Base-by-base conservation (phyloP, 1,139 yeast genomes). In the Geotrichum restrictum region DNA sequence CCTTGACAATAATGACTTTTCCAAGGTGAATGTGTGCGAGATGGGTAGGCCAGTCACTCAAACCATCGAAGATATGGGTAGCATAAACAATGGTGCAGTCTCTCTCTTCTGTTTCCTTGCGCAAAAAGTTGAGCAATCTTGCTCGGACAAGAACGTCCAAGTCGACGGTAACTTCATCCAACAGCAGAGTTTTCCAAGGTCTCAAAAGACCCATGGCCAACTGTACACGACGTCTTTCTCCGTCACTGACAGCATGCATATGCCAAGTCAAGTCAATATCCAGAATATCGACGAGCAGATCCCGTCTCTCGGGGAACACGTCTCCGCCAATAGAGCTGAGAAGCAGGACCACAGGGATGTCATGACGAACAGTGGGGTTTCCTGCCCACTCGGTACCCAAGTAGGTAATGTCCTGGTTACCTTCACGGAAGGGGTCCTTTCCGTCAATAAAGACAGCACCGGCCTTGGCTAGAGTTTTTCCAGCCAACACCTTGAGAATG, bases 321-420 rank as follows among this genome's bases (percentile, higher is more conserved):
- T 82, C 83, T 7, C 96, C 95, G 0, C 98, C 98, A 56, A 93
- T 81, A 19, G 95, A 84, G 18, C 85, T 78, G 44, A 93, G 77
- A 57, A 93, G 74, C 43, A 86, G 79, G 27, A 83, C 77, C 6
- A 93, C 97, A 0, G 95, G 88, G 54, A 93, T 87, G 66, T 93
- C 98, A 59, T 96, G 75, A 62, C 91, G 83, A 2, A 91, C 94
- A 47, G 89, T 82, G 19, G 91, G 88, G 70, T 89, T 93, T 51
- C 87, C 81, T 6, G 96, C 96, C 98, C 98, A 93, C 67, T 93
- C 98, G 0, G 98, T 93, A 2, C 98, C 98, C 47, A 93, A 73
- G 66, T 93, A 93, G 0, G 96, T 87, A n/a, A 89, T 80, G 45
- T 85, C 85, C 49, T 76, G 80, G n/a, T 71, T 61, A 21, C 79